A percentile compares a stretch with the other conserved stretches of the same genome.
phyloP scores from a whole-genome alignment of 2,329 filamentous ascomycete species.

The Paraphoma chrysanthemicola region DNA sequence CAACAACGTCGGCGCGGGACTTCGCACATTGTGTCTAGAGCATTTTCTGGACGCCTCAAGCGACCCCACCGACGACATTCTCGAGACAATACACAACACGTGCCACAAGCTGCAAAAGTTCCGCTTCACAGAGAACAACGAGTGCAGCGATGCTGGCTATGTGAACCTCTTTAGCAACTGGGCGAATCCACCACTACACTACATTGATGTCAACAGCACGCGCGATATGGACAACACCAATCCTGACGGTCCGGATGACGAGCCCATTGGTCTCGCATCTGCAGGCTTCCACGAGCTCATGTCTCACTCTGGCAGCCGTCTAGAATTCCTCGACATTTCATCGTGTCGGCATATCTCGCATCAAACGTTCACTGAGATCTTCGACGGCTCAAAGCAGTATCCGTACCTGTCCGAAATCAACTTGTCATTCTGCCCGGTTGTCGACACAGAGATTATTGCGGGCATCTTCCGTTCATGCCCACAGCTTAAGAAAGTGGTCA shows the following conservation, averaged over 20 bases:
- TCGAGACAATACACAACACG: conserved; percentile 72
- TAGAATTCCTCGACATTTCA: conserved; percentile 77
- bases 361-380: conserved; percentile 76
- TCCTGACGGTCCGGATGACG: conserved; percentile 67
- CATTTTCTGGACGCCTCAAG: conserved; percentile 73
- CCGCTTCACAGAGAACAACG: conserved; percentile 78
- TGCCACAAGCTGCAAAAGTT: conserved; percentile 77
- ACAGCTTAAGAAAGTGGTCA: conserved; percentile 62
- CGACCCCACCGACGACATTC: conserved; percentile 56
- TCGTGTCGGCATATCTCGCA: conserved; percentile 82
- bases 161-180: conserved; percentile 75
- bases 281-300: conserved; percentile 82
- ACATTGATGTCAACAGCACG: conserved; percentile 78
- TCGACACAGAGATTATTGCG: conserved; percentile 70
- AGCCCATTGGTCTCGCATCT: conserved; percentile 74
- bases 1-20: conserved; percentile 64
- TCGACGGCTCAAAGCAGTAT: conserved; percentile 67
- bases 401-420: conserved; percentile 75
- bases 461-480: conserved; percentile 71
- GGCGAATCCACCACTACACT: conserved; percentile 73
- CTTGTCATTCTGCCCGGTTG: conserved; percentile 75
- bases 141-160: conserved; percentile 78
- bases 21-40: conserved; percentile 81
- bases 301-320: conserved; percentile 74
- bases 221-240: conserved; percentile 76